Evolutionary conservation across 257 asterid species (phyloP), one percentile per base, ranked within the genome.

Genomic region (Capsicum baccatum): DNA sequence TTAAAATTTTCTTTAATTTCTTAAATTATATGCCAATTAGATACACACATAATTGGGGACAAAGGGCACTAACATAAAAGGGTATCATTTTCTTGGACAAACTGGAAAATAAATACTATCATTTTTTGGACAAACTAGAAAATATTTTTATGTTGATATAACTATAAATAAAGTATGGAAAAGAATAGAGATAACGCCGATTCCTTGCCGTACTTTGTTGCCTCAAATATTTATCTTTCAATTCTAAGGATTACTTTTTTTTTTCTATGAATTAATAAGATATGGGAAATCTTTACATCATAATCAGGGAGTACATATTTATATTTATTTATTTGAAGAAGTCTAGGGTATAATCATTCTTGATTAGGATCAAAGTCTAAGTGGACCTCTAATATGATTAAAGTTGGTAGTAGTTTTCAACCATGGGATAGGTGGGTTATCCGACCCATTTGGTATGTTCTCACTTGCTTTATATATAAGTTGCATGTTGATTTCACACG

Each of bases 271-370:
- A 21, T 64, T 60, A 42, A 10, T 70, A 60, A 56, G 59, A 64
- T 44, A 47, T 69, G 52, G 58, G 12, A 80, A 8, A 70, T 85
- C 44, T 60, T 69, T 80, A 69, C 83, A 26, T 83, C 67, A 79
- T 56, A 47, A 70, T 52, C 80, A 68, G 67, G 56, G 57, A 44
- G 26, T 62, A 21, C 35, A 62, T 3, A 39, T 16, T 15, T 39
- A 39, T 16, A 39, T 39, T 69, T 69, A 84, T 67, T 80, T 39
- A 55, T 68, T 68, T 33, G 60, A 66, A 58, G 66, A 83, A 86
- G 91, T 90, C 95, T 85, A 87, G 87, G 89, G 92, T 86, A 89
- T 39, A 88, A 88, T 92, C 92, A 92, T 92, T 89, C 85, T 87
- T 87, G 90, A 90, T 88, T 90, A 85, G 87, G 86, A 86, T 47